A percentile compares a stretch with the other conserved stretches of the same genome.
These are phyloP conservation scores for Typha latifolia DNA, from an alignment of 176 grass and related monocot genomes.

Conservation along the genomic window DNA sequence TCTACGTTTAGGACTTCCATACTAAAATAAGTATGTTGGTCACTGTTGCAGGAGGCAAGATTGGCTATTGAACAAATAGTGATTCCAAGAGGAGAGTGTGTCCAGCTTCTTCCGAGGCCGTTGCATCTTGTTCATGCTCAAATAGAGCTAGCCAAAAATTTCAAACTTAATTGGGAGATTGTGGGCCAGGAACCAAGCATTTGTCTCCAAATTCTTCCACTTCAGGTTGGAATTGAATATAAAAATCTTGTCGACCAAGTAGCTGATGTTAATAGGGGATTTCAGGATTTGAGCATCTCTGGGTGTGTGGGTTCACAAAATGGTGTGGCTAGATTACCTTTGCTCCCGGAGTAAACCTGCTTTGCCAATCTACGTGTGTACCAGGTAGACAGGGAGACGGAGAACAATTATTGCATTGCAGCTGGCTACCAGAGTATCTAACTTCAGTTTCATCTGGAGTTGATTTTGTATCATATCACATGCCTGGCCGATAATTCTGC, in stretches of 20 bases:
- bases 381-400: background rate
- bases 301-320: conserved; percentile 20
- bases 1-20: background rate
- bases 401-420: background rate
- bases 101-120: conserved; percentile 50
- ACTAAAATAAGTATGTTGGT: background rate
- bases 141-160: conserved; percentile 49
- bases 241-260: conserved; percentile 5
- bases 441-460: background rate
- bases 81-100: conserved; percentile 54
- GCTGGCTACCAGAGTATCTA: background rate
- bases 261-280: background rate
- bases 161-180: conserved; percentile 63
- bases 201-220: conserved; percentile 44
- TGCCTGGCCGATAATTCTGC: background rate
- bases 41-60: conserved; percentile 51
- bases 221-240: conserved; percentile 15
- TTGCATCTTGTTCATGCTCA: conserved; percentile 50
- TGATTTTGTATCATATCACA: background rate
- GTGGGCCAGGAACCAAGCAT: conserved; percentile 31
- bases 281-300: conserved; percentile 17
- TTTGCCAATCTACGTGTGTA: no score
- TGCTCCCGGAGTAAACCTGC: conserved; percentile 37
- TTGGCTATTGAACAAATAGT: conserved; percentile 73
- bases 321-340: conserved; percentile 42